A percentile compares a stretch with the other conserved stretches of the same genome.
phyloP scores from a whole-genome alignment of 345 rosid genomes.

The Linum usitatissimum region DNA sequence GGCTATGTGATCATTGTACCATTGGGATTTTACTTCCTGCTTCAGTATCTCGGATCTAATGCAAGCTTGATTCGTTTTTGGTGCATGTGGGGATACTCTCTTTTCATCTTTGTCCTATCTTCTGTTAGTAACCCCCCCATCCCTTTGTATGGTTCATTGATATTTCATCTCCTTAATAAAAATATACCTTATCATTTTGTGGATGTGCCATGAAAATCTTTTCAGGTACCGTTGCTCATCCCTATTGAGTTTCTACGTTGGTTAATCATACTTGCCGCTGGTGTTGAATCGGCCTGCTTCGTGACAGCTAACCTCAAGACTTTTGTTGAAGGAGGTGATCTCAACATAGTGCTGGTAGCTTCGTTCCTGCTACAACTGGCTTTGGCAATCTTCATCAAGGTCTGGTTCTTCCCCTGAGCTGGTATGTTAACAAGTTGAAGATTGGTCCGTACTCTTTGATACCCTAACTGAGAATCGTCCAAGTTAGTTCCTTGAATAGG shows the following conservation, averaged over 20 bases:
- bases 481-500: background rate
- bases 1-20: constrained; percentile 76
- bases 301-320: constrained; percentile 63
- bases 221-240: constrained; percentile 69
- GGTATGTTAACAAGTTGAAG: background rate
- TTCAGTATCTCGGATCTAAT: constrained; percentile 66
- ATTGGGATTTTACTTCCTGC: constrained; percentile 71
- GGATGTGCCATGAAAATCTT: background rate
- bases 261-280: constrained; percentile 66
- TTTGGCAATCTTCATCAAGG: constrained; percentile 81
- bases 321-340: constrained; percentile 36
- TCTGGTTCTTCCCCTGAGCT: constrained; percentile 75
- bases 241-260: constrained; percentile 77
- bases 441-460: background rate
- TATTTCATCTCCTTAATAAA: background rate
- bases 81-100: constrained; percentile 99
- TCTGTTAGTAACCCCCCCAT: constrained; percentile 43
- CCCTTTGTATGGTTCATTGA: background rate
- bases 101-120: constrained; percentile 51
- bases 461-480: too few relatives aligned
- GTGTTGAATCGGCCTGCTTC: constrained; percentile 57
- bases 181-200: constrained; percentile 9
- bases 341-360: constrained; percentile 38
- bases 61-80: constrained; percentile 73
- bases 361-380: constrained; percentile 74